A percentile compares a stretch with the other conserved stretches of the same genome.
These are phyloP conservation scores for Oropetium thomaeum DNA, from an alignment of 176 grass and related monocot genomes.

Conservation along the genomic window DNA sequence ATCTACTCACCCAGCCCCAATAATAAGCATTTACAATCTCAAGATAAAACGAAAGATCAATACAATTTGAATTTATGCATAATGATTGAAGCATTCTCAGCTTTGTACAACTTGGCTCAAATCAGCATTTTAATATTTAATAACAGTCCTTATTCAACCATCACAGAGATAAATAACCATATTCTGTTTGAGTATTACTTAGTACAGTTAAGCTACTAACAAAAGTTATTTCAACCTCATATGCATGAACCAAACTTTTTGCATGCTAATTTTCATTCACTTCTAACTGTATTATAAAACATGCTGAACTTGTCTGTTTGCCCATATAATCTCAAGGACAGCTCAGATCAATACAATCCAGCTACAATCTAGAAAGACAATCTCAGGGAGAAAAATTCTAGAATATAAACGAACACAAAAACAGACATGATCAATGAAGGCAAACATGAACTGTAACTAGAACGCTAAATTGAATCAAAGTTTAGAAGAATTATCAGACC, in stretches of 20 bases:
- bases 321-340: background rate
- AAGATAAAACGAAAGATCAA: background rate
- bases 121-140: background rate
- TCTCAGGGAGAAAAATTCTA: background rate
- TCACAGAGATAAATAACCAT: background rate
- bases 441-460: background rate
- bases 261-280: background rate
- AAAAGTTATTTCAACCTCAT: background rate
- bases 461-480: conserved; percentile 8
- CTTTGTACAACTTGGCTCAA: background rate
- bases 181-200: background rate
- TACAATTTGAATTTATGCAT: background rate
- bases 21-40: background rate
- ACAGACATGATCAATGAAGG: background rate
- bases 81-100: background rate
- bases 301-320: background rate
- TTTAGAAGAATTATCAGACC: conserved; percentile 24
- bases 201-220: background rate
- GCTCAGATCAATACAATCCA: background rate
- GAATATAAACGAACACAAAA: background rate
- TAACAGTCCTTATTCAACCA: background rate
- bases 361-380: background rate
- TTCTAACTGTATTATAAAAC: background rate
- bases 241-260: background rate
- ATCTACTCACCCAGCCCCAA: background rate